Base-by-base conservation (phyloP, 805 yeast species). In the Teunomyces lycoperdinae region DNA sequence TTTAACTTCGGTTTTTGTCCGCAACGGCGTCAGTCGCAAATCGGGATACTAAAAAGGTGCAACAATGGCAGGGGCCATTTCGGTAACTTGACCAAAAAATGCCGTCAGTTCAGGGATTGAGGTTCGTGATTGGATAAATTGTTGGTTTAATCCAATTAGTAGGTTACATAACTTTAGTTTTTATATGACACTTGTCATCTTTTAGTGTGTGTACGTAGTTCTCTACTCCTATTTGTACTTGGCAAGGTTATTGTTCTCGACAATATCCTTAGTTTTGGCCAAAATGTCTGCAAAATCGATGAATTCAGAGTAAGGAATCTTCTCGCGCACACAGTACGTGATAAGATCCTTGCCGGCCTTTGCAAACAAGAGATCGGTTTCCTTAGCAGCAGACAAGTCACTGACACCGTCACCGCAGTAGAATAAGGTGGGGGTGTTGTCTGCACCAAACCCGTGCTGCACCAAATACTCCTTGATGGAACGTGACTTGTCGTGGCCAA, bases 331-430 rank as follows among this genome's bases (percentile, higher is more conserved):
- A 71, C 98, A 94, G 71, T 83, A 92, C 34, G 83, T 84, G 56
- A 92, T 85, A 57, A 94, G 78, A 63, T 94, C 98, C 59, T 86
- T 83, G 43, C 97, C 99, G 54, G 82, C 81, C 71, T 90, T 92
- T 41, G 99, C 99, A 68, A 92, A 94, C 55, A 94, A 72, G 56
- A 92, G 74, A 66, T 94, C 92, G 35, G 99, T 90, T 67, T 94
- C 97, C 62, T 87, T 85, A 20, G 98, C 97, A 20, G 99, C 99
- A 49, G 89, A 81, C 57, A 94, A 74, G 67, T 94, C 99, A 41
- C 95, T 85, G 29, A 94, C 97, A 54, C 99, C 99, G 66, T 94
- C 99, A 50, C 99, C 99, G 61, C 96, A 88, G 74, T 94, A 94
- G 65, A 92, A 89, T 57, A 89, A 77, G 34, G 74, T 72, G 11